phyloP scores from a whole-genome alignment of 169 alveolate genomes.

The Cryptosporidium ryanae region DNA sequence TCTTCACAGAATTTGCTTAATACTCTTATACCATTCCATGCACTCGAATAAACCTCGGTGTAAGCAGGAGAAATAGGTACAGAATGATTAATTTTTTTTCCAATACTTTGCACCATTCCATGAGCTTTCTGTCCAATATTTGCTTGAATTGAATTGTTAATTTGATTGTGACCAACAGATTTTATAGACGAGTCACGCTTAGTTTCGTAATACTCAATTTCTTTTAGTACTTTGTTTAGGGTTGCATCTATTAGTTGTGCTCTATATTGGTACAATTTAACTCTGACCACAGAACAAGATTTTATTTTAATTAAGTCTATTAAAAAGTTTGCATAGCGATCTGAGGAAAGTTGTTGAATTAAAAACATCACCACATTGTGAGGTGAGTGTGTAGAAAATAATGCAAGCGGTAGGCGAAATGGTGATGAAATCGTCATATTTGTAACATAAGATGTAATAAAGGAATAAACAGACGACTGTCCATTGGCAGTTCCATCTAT shows the following conservation, averaged over 20 bases:
- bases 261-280: constrained; percentile 53
- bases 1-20: constrained; percentile 57
- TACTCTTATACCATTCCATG: constrained; percentile 75
- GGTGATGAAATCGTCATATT: constrained; percentile 67
- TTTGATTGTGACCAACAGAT: not conserved
- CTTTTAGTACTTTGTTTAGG: constrained; percentile 53
- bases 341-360: constrained; percentile 61
- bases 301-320: constrained; percentile 57
- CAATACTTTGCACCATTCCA: constrained; percentile 10
- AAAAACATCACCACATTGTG: constrained; percentile 56
- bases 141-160: constrained; percentile 4
- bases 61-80: constrained; percentile 67
- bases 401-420: constrained; percentile 69
- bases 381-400: constrained; percentile 61
- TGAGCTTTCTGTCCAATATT: not conserved
- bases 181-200: constrained; percentile 21
- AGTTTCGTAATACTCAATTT: constrained; percentile 26
- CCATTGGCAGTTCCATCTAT: constrained; percentile 46
- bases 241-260: constrained; percentile 61
- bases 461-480: constrained; percentile 60
- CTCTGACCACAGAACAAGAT: constrained; percentile 44
- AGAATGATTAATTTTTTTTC: not conserved
- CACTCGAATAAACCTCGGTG: constrained; percentile 52
- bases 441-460: constrained; percentile 57
- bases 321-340: constrained; percentile 50